phyloP scores from a whole-genome alignment of 2,329 filamentous ascomycete genomes.

The Kalaharituber pfeilii region DNA sequence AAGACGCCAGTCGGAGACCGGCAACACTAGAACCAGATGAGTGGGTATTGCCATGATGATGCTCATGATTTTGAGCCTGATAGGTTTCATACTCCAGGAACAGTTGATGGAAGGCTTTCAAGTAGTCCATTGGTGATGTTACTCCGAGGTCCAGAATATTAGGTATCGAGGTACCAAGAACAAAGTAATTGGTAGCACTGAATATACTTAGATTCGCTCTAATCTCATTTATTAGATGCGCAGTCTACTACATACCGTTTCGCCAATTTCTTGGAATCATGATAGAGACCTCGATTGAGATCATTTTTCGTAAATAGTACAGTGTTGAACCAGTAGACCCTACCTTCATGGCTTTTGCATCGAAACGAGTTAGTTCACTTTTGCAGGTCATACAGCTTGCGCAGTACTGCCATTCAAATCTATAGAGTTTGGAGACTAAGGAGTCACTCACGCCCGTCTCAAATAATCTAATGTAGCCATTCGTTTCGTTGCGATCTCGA shows the following conservation, averaged over 20 bases:
- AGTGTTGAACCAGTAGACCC: slow-evolving; percentile 97
- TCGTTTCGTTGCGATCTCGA: slow-evolving; percentile 74
- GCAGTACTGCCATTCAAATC: slow-evolving; percentile 2
- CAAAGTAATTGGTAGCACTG: slow-evolving; percentile 80
- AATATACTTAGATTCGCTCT: background rate
- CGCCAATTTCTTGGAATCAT: slow-evolving; percentile 65
- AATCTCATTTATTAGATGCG: background rate
- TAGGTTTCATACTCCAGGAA: slow-evolving; percentile 87
- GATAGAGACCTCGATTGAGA: slow-evolving; percentile 65
- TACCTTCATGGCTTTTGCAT: slow-evolving; percentile 59
- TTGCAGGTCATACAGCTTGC: background rate
- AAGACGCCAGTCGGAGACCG: background rate
- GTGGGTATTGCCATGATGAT: slow-evolving; percentile 37
- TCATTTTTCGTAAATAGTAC: slow-evolving; percentile 75
- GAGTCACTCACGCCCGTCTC: slow-evolving; percentile 58
- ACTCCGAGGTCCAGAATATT: slow-evolving; percentile 77
- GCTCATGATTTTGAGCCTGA: slow-evolving; percentile 37
- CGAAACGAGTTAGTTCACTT: slow-evolving; percentile 9
- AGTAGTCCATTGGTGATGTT: slow-evolving; percentile 62
- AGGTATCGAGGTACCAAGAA: slow-evolving; percentile 81
- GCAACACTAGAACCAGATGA: background rate
- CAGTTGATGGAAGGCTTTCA: slow-evolving; percentile 69
- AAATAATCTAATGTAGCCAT: slow-evolving; percentile 90
- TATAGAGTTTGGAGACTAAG: background rate
- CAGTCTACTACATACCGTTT: slow-evolving; percentile 29